Percentiles rank a stretch among this genome's conserved stretches.
phyloP scores from a whole-genome alignment of 257 asterid species.

The Solanum tarapatanum region DNA sequence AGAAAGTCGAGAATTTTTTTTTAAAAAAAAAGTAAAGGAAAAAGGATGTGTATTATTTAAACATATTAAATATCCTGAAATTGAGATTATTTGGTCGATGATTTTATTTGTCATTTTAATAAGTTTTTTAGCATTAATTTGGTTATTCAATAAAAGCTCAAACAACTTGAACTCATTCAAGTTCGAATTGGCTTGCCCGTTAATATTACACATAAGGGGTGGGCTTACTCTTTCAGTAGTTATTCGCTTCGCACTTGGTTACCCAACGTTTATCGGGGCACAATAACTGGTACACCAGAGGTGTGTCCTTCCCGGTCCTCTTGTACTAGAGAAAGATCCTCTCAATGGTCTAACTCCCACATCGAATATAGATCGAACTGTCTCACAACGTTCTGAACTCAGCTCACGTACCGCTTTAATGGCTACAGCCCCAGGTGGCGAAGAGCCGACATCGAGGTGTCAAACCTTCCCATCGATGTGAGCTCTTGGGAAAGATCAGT shows the following conservation, averaged over 20 bases:
- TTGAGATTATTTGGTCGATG: too few relatives aligned
- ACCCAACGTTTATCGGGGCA: too few relatives aligned
- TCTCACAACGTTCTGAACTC: neutral
- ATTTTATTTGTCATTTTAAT: neutral
- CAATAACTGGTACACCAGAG: neutral
- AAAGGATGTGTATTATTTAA: neutral
- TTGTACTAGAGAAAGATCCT: neutral
- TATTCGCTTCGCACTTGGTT: neutral
- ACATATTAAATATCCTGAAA: neutral
- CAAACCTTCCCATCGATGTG: neutral
- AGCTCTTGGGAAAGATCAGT: neutral
- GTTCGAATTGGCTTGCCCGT: neutral
- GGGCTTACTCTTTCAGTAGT: neutral
- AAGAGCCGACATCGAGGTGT: neutral
- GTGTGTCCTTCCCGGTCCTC: accelerated
- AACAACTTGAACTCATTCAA: neutral
- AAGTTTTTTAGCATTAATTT: too few relatives aligned
- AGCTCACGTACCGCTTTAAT: too few relatives aligned
- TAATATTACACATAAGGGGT: too few relatives aligned
- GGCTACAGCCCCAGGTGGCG: neutral
- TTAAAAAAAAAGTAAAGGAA: neutral
- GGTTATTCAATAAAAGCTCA: neutral
- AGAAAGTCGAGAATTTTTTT: neutral
- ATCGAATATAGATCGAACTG: accelerated
- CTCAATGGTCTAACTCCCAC: neutral